Base-by-base conservation (phyloP, 768 basidiomycete species). In the Neoboletus subvelutipes region DNA sequence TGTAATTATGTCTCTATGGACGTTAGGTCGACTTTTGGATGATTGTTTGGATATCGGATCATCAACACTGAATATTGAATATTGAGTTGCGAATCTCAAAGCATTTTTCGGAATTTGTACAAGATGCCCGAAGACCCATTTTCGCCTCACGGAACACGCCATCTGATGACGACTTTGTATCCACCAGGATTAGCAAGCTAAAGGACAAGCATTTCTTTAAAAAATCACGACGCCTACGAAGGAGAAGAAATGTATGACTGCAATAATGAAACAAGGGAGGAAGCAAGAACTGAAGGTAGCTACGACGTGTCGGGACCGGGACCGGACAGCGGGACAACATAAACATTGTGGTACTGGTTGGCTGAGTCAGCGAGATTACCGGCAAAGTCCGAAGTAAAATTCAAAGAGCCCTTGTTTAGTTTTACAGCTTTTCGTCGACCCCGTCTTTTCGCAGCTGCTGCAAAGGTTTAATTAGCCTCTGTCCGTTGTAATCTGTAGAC, bases 401-500 rank as follows among this genome's bases (percentile, higher is more conserved):
- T 70, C 55, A 37, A 39, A 54, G 28, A 26, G 36, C 28, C 39
- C 45, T 49, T 50, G 60, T 45, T 43, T 34, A 40, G 49, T 60
- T 64, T 70, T 70, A 54, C 55, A 50, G 51, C 49, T 55, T 28
- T 34, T 57, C 57, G 54, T 68, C 53, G 58, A 65, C 71, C 37
- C 47, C 60, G 62, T 64, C 67, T 61, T 53, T 57, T 60, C 59
- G 59, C 67, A 64, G 60, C 66, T 59, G 57, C 62, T 52, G 52
- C 57, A 63, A 60, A 62, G 63, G 62, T 59, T 65, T 71, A 64
- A 60, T 65, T 61, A 54, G 57, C 64, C 66, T 66, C 64, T 52
- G 57, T 66, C 59, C 68, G 64, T 64, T 72, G 71, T 72, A 72
- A 65, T 71, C 71, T 56, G 60, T 72, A 74, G 73, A 74, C 69